A percentile compares a stretch with the other conserved stretches of the same genome.
phyloP scores from a whole-genome alignment of 306 rosid species.

The Cucumis sativus region Cucumber_9930_V3 NC_026660.2:22586001-22586500 shows the following conservation, averaged over 20 bases:
- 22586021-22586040: slow-evolving; percentile 28
- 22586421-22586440: slow-evolving; percentile 37
- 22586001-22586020: slow-evolving; percentile 51
- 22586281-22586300: slow-evolving; percentile 66
- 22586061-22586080: not conserved
- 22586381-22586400: too few relatives aligned
- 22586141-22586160: slow-evolving; percentile 36
- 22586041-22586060: slow-evolving; percentile 46
- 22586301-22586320: slow-evolving; percentile 48
- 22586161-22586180: not conserved
- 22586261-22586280: slow-evolving; percentile 63
- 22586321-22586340: slow-evolving; percentile 44
- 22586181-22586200: not conserved
- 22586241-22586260: slow-evolving; percentile 73
- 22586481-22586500: slow-evolving; percentile 59
- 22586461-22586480: slow-evolving; percentile 66
- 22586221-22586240: slow-evolving; percentile 36
- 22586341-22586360: not conserved
- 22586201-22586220: not conserved
- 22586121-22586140: not conserved
- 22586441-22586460: slow-evolving; percentile 42
- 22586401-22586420: not conserved
- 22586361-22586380: too few relatives aligned
- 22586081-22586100: too few relatives aligned
- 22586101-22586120: too few relatives aligned